Conservation (phyloP, 2,329 filamentous ascomycete genomes). For the Exophiala viscosa region DNA sequence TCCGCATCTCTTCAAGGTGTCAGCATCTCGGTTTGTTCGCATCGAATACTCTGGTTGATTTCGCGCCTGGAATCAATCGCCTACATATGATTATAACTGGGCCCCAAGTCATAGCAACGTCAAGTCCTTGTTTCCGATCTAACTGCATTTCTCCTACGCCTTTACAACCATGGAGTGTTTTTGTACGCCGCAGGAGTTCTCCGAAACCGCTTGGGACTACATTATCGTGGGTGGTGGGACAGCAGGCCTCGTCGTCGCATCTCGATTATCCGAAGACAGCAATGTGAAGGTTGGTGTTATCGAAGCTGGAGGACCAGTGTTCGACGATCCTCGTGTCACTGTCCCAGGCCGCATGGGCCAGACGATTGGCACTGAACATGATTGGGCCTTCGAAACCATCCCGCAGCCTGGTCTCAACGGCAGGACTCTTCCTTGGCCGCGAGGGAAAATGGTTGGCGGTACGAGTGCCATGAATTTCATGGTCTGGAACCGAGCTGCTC, state of each 20-base stretch:
- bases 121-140: too few relatives aligned
- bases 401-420: conserved; percentile 39
- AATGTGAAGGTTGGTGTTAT: conserved; percentile 4
- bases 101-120: too few relatives aligned
- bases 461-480: conserved; percentile 43
- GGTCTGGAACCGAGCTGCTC: conserved; percentile 40
- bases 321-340: neutral
- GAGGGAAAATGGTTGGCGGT: conserved; percentile 40
- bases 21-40: too few relatives aligned
- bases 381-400: conserved; percentile 42
- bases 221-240: conserved; percentile 11
- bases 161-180: neutral
- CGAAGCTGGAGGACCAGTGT: neutral
- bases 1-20: too few relatives aligned
- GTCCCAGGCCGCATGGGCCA: neutral
- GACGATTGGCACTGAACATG: neutral
- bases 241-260: conserved; percentile 5
- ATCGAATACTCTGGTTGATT: too few relatives aligned
- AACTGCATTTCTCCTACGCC: too few relatives aligned
- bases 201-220: conserved; percentile 3
- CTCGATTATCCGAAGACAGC: conserved; percentile 5
- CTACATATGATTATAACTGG: too few relatives aligned
- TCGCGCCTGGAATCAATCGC: too few relatives aligned
- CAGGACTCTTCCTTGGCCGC: conserved; percentile 1
- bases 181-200: neutral